Evolutionary conservation across 2,329 filamentous ascomycete species (phyloP).

Genomic region (Pyricularia grisea): DNA sequence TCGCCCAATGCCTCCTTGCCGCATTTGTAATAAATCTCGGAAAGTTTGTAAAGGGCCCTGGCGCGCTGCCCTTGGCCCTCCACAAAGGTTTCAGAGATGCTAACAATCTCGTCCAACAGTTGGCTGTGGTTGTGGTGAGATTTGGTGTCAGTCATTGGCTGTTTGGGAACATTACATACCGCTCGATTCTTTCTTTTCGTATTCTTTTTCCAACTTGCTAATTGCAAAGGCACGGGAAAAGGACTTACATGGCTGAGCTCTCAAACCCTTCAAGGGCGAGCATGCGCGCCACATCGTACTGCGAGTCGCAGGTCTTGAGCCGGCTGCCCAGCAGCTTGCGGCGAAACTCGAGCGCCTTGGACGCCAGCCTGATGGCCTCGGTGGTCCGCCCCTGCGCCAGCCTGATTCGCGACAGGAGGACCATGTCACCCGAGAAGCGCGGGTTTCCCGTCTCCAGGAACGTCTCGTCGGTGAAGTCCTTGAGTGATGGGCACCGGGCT

Average conservation of each 20-base stretch:
- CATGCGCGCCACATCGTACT: slow-evolving; percentile 15
- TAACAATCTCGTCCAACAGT: slow-evolving; percentile 13
- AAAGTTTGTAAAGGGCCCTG: slow-evolving; percentile 15
- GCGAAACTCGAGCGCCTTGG: slow-evolving; percentile 15
- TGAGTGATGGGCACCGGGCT: slow-evolving; percentile 20
- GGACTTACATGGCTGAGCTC: slow-evolving; percentile 14
- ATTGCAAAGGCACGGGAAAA: neutral
- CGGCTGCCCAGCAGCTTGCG: slow-evolving; percentile 14
- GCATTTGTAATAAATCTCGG: slow-evolving; percentile 7
- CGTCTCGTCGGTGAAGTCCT: slow-evolving; percentile 25
- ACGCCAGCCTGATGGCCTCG: slow-evolving; percentile 14
- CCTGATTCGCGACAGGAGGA: slow-evolving; percentile 16
- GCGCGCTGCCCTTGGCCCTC: slow-evolving; percentile 15
- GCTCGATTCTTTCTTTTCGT: neutral
- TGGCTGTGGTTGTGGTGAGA: slow-evolving; percentile 6
- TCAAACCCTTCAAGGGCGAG: slow-evolving; percentile 10
- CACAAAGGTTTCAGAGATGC: slow-evolving; percentile 13
- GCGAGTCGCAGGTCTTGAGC: slow-evolving; percentile 15
- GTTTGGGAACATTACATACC: slow-evolving; percentile 1
- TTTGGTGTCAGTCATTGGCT: slow-evolving; percentile 4
- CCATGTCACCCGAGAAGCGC: slow-evolving; percentile 17
- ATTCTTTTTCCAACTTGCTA: neutral
- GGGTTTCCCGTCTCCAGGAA: slow-evolving; percentile 22
- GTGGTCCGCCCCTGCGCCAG: slow-evolving; percentile 11
- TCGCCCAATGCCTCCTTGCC: neutral